Base-by-base conservation (phyloP, 1,284 basidiomycete genomes). In the Bondarzewia mesenterica region DNA sequence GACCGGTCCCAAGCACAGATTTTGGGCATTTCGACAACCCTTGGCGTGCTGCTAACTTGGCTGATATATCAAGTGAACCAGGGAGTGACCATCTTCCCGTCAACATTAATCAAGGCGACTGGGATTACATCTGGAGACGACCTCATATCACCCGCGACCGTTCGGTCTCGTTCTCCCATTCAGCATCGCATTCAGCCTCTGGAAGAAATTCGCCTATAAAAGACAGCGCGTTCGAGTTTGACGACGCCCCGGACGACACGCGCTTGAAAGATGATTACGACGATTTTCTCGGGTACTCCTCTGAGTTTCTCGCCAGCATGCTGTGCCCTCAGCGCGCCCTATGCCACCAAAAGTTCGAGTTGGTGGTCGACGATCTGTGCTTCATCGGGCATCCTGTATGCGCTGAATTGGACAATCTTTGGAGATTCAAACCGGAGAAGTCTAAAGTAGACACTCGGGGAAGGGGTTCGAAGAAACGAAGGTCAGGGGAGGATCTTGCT, bases 301-400 rank as follows among this genome's bases (percentile, higher is more conserved):
- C 85, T 12, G 83, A 87, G 52, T 88, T 93, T 58, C 74, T 98
- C 26, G 89, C 90, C 21, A 79, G 78, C 46, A 72, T 96, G 52
- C 74, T 98, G 6, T 88, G 85, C 51, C 93, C 93, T 0, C 79
- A 84, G 40, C 69, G 72, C 25, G 75, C 84, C 15, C 80, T 93
- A 62, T 96, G 93, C 60, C 92, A 98, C 65, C 90, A 93, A 62
- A 92, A 92, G 60, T 98, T 97, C 61, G 93, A 96, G 63, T 77
- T 99, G 23, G 67, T 89, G 40, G 85, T 97, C 18, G 93, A 98
- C 59, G 88, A 94, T 58, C 75, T 98, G n/a, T 89, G 84, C 2
- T 98, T 98, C 62, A 75, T 98, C 36, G 95, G 95, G 0, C 94
- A 98, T 64, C 95, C 95, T 0, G 92, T 98, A 1, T 87, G 85